Conservation (phyloP, 1,284 basidiomycete species). For the Boletellus sp. region DNA sequence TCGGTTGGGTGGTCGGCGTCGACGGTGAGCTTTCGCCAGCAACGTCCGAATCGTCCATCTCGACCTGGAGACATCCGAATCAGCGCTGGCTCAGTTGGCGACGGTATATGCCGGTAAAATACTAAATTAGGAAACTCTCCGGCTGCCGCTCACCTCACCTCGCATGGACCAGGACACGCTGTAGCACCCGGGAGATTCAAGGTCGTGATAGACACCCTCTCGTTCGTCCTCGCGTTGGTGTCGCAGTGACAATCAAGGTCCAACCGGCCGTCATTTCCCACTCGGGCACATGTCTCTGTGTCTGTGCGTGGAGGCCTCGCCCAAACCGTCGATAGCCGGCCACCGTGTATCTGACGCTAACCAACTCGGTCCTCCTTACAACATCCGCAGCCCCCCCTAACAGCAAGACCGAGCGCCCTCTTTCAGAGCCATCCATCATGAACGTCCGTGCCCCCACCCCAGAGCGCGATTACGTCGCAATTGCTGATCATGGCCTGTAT, state of each 20-base stretch:
- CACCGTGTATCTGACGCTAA: constrained; percentile 1
- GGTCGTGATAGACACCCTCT: no score
- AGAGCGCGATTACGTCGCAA: constrained; percentile 57
- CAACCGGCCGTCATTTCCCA: not conserved
- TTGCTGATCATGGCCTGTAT: constrained; percentile 71
- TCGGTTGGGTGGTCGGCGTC: constrained; percentile 15
- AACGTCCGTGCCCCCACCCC: constrained; percentile 32
- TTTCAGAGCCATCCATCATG: constrained; percentile 28
- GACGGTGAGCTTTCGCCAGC: constrained; percentile 17
- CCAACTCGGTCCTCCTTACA: no score
- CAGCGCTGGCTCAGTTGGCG: constrained; percentile 5
- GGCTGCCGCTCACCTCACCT: not conserved
- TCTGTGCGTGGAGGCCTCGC: no score
- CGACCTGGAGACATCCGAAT: constrained; percentile 11
- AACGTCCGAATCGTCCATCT: constrained; percentile 28
- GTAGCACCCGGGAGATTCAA: no score
- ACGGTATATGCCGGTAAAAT: constrained; percentile 10
- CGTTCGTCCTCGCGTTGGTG: no score
- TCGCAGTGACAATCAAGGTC: not conserved
- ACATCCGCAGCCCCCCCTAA: no score
- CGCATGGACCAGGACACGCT: no score
- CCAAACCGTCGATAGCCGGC: not conserved
- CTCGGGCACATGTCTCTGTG: not conserved
- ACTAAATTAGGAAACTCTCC: constrained; percentile 9
- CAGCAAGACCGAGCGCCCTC: not conserved